Evolutionary conservation across 2,329 filamentous ascomycete genomes (phyloP).

Genomic region (Hypoxylon sp.): DNA sequence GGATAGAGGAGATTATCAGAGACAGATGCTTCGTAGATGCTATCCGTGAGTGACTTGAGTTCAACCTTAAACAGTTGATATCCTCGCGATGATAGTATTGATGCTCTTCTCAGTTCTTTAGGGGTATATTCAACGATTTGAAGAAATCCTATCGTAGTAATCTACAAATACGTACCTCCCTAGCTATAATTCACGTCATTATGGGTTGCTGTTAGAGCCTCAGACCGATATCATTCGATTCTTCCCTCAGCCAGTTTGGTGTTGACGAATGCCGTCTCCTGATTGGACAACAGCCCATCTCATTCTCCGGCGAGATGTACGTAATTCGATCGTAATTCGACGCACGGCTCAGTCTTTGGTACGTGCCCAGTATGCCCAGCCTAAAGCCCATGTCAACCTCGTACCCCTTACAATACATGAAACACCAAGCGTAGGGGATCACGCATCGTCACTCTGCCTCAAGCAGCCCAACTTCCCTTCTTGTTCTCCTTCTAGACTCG

Average conservation of each 20-base stretch:
- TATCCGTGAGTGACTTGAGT: not conserved
- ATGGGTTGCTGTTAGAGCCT: constrained; percentile 40
- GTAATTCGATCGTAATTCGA: constrained; percentile 25
- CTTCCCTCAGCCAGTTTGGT: constrained; percentile 32
- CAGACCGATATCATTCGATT: constrained; percentile 44
- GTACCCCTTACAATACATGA: constrained; percentile 45
- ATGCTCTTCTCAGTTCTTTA: constrained; percentile 8
- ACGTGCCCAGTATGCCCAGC: constrained; percentile 36
- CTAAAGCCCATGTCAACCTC: constrained; percentile 18
- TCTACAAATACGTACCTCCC: constrained; percentile 16
- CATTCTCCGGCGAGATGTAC: constrained; percentile 18
- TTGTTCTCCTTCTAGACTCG: constrained; percentile 29
- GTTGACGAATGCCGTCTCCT: constrained; percentile 28
- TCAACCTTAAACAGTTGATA: constrained; percentile 1
- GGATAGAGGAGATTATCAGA: not conserved
- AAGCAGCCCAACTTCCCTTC: constrained; percentile 31
- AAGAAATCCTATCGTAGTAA: constrained; percentile 18
- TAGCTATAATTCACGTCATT: constrained; percentile 19
- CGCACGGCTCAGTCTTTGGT: constrained; percentile 31
- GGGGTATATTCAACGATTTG: constrained; percentile 7
- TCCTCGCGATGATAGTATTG: not conserved
- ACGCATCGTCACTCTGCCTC: constrained; percentile 34
- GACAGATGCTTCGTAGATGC: not conserved
- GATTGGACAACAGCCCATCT: constrained; percentile 35
- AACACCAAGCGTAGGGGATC: constrained; percentile 49